phyloP scores from a whole-genome alignment of 805 yeast species.

The Lipomyces sp. region DNA sequence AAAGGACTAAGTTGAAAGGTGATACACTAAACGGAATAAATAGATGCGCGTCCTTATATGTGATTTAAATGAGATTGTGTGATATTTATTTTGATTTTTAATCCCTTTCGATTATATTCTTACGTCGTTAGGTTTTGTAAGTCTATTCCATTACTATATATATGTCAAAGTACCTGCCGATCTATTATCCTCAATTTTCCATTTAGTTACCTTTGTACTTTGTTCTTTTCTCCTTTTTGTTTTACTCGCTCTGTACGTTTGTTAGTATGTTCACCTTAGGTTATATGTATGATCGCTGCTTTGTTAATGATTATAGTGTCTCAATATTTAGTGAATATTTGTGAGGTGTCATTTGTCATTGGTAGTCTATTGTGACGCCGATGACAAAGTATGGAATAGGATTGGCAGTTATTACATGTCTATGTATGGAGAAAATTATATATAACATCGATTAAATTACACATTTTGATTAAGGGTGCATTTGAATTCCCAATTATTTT shows the following conservation, averaged over 20 bases:
- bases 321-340: not conserved
- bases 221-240: not conserved
- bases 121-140: not conserved
- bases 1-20: slow-evolving; percentile 15
- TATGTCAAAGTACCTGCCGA: not conserved
- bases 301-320: not conserved
- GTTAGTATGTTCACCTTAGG: not conserved
- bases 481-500: too few relatives aligned
- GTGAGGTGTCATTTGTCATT: too few relatives aligned
- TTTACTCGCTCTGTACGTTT: slow-evolving; percentile 2
- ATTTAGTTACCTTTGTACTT: not conserved
- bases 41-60: slow-evolving; percentile 5
- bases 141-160: not conserved
- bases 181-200: not conserved
- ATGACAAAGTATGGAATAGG: not conserved
- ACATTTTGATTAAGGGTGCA: too few relatives aligned
- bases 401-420: not conserved
- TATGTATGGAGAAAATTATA: not conserved
- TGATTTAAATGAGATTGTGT: not conserved
- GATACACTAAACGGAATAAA: slow-evolving; percentile 6
- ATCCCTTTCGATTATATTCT: slow-evolving; percentile 2
- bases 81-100: slow-evolving; percentile 12
- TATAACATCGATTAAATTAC: too few relatives aligned
- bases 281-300: not conserved
- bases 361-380: not conserved